Evolutionary conservation across 345 rosid genomes (phyloP).

Genomic region (Adansonia digitata): DNA sequence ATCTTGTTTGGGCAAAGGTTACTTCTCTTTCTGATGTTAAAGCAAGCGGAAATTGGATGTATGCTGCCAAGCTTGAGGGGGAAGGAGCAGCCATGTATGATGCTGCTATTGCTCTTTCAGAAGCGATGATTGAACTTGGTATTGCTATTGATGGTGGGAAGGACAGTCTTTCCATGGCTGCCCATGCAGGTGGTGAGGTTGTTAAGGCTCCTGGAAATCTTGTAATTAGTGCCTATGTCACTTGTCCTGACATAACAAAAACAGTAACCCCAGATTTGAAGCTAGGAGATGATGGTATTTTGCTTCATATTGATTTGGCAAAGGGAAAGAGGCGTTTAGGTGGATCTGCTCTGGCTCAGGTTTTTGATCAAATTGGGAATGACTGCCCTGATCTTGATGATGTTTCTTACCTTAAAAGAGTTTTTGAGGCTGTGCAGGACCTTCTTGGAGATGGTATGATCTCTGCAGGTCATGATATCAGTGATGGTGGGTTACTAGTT

Average conservation of each 20-base stretch:
- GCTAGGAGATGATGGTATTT: constrained; percentile 61
- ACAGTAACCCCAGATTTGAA: constrained; percentile 89
- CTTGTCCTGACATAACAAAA: constrained; percentile 84
- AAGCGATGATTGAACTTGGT: constrained; percentile 89
- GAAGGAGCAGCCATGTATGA: constrained; percentile 98
- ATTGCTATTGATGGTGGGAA: constrained; percentile 97
- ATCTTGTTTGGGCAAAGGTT: constrained; percentile 90
- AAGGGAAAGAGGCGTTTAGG: constrained; percentile 82
- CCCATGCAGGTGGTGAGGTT: constrained; percentile 68
- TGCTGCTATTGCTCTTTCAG: constrained; percentile 75
- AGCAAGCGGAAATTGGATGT: constrained; percentile 98
- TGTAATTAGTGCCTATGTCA: constrained; percentile 79
- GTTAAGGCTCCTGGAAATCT: constrained; percentile 97
- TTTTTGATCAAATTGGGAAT: constrained; percentile 72
- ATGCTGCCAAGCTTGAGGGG: constrained; percentile 94
- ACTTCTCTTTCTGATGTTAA: constrained; percentile 87
- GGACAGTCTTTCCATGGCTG: constrained; percentile 97
- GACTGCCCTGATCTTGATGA: constrained; percentile 90
- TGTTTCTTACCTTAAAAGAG: constrained; percentile 63
- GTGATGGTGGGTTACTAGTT: constrained; percentile 71
- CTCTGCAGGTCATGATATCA: constrained; percentile 90
- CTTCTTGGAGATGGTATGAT: constrained; percentile 54
- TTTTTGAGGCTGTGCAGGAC: constrained; percentile 65
- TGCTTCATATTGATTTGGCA: constrained; percentile 78
- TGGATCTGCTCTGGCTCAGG: constrained; percentile 91